Evolutionary conservation across 2,329 filamentous ascomycete genomes (phyloP), one percentile per base, ranked within the genome.

Genomic region (Stachybotrys chartarum): DNA sequence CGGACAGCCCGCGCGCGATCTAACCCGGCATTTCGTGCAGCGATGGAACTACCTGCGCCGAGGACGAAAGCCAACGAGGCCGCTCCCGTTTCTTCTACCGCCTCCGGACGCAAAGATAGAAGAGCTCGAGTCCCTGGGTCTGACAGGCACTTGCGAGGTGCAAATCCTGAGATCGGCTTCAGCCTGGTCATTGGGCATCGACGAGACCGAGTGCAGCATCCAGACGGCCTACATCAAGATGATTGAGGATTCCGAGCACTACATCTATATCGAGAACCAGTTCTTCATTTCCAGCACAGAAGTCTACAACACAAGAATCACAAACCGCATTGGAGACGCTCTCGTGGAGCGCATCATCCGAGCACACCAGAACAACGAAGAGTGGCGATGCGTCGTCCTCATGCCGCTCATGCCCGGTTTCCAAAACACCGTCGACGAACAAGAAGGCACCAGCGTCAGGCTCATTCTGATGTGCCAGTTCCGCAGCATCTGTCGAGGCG

Each of bases 321-420:
- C 91, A 69, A 99, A 99, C 70, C 85, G 87, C 61, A 97, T 99
- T 62, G 93, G 93, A 52, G 93, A 97, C 72, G 93, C 94, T 3
- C 78, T 99, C 35, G 93, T 97, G 8, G 89, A 96, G 64, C 89
- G 94, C 51, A 94, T 96, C 64, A 87, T 92, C 58, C 84, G 90
- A 56, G 94, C 94, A 0, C 82, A 91, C 62, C 82, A 87, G 61
- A 90, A 95, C 42, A 84, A 87, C 52, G 91, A 97, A 69, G 85
- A 91, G 54, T 99, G 94, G 94, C 86, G 90, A 59, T 91, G 89
- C 45, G 86, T 91, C 57, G 88, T 97, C 60, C 73, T 97, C 58
- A 95, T 99, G 57, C 94, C 94, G 1, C 78, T 99, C 35, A 95
- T 99, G 85, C 94, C 94, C n/a, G 94, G 94, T 2, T 99, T 97